Conservation (phyloP, 805 yeast species). For the Nakazawaea anatomiae region DNA sequence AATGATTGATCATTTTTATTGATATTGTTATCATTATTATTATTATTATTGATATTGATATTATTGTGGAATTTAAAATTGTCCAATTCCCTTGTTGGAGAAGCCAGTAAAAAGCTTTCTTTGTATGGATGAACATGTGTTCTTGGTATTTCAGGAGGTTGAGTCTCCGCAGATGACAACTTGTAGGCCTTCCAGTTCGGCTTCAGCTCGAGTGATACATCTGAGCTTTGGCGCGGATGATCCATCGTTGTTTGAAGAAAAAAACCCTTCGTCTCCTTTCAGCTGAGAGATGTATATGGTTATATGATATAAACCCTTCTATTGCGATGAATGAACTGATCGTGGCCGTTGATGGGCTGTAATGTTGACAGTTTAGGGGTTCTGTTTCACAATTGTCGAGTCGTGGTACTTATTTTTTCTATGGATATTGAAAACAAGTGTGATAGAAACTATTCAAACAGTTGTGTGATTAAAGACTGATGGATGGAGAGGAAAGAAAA, state of each 20-base stretch:
- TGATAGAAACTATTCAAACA: too few relatives aligned
- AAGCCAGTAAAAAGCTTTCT: neutral
- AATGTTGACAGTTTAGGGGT: too few relatives aligned
- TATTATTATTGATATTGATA: neutral
- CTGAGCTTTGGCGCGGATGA: neutral
- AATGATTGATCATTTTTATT: neutral
- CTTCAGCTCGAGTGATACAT: slow-evolving; percentile 1
- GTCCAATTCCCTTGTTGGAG: neutral
- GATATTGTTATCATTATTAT: neutral
- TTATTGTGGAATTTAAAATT: neutral
- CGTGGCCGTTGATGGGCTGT: too few relatives aligned
- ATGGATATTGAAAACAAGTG: too few relatives aligned
- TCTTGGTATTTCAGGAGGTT: neutral
- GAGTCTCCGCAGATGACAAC: neutral
- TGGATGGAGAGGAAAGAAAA: too few relatives aligned
- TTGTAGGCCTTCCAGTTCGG: slow-evolving; percentile 3
- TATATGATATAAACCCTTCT: too few relatives aligned
- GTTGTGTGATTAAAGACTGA: too few relatives aligned
- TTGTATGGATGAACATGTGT: neutral
- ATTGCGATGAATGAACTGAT: too few relatives aligned
- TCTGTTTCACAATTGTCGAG: too few relatives aligned
- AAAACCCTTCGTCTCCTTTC: too few relatives aligned
- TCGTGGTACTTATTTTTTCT: too few relatives aligned
- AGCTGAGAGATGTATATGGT: too few relatives aligned
- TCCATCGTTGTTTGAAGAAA: neutral